A percentile compares a stretch with the other conserved stretches of the same genome.
phyloP scores from a whole-genome alignment of 768 basidiomycete species.

The Sarcodon sp. region DNA sequence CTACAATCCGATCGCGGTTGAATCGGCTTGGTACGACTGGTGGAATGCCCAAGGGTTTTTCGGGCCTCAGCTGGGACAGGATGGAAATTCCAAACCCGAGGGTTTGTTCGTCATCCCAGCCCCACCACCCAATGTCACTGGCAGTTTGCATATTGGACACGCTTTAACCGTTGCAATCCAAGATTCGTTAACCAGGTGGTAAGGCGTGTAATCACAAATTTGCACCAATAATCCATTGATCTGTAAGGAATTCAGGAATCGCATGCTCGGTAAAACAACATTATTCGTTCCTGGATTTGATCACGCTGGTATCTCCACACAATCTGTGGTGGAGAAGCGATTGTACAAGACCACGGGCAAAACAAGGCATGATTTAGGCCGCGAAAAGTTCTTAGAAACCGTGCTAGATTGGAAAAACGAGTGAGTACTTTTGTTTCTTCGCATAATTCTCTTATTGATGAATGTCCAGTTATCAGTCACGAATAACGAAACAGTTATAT shows the following conservation, averaged over 20 bases:
- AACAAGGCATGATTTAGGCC: conserved; percentile 89
- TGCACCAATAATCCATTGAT: not conserved
- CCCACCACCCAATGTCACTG: conserved; percentile 96
- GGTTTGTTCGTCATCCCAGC: conserved; percentile 76
- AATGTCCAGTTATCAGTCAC: conserved; percentile 65
- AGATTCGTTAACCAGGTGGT: conserved; percentile 85
- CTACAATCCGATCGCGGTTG: conserved; percentile 92
- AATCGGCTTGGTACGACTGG: conserved; percentile 98
- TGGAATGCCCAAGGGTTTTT: conserved; percentile 89
- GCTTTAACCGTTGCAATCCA: conserved; percentile 87
- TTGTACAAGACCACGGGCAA: conserved; percentile 72
- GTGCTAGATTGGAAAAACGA: conserved; percentile 98
- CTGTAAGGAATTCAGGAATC: conserved; percentile 48
- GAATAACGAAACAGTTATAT: conserved; percentile 81
- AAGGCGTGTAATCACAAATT: conserved; percentile 12
- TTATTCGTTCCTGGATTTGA: conserved; percentile 93
- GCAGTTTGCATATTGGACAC: conserved; percentile 91
- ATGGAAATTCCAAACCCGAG: conserved; percentile 47
- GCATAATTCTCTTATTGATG: not conserved
- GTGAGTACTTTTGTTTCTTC: conserved; percentile 30
- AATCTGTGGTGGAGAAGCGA: conserved; percentile 93
- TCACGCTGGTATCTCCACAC: conserved; percentile 97
- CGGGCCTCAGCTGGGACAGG: conserved; percentile 50
- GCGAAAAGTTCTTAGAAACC: conserved; percentile 80
- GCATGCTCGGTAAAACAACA: conserved; percentile 88